Conservation (phyloP, 352 stramenopile species). For the Phytophthora sp. region DNA sequence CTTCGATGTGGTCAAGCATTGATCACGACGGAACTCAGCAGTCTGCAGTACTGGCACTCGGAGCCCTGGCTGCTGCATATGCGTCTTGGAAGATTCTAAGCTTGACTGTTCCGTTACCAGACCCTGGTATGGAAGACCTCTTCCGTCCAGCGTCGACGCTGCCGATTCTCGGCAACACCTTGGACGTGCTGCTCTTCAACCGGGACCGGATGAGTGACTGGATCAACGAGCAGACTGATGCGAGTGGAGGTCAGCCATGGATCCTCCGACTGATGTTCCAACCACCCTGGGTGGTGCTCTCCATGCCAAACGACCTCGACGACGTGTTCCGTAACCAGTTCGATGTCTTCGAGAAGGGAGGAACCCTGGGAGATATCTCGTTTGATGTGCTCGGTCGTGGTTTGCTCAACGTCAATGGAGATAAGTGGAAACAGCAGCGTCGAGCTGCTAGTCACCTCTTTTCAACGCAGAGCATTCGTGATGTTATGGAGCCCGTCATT, state of each 20-base stretch:
- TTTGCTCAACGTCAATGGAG: constrained; percentile 48
- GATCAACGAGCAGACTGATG: constrained; percentile 47
- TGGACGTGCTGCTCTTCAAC: constrained; percentile 34
- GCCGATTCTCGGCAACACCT: constrained; percentile 34
- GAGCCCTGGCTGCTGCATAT: constrained; percentile 21
- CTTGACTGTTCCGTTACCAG: constrained; percentile 23
- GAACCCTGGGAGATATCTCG: constrained; percentile 21
- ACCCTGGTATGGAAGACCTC: constrained; percentile 29
- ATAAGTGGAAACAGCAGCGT: constrained; percentile 47
- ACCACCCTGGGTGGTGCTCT: constrained; percentile 40
- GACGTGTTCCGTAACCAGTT: constrained; percentile 45
- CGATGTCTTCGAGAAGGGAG: constrained; percentile 46
- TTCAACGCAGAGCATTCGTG: constrained; percentile 29
- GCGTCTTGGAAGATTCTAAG: constrained; percentile 29
- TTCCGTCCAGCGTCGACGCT: constrained; percentile 31
- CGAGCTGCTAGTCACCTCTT: constrained; percentile 80
- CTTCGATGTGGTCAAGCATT: constrained; percentile 31
- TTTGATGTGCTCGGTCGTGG: constrained; percentile 51
- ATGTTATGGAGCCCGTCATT: constrained; percentile 34
- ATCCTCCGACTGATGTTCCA: constrained; percentile 35
- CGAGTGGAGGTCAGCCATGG: constrained; percentile 40
- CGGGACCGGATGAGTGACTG: constrained; percentile 51
- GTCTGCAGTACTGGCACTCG: constrained; percentile 20
- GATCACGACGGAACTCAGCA: constrained; percentile 29
- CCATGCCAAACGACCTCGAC: constrained; percentile 23